Evolutionary conservation across 2,329 filamentous ascomycete genomes (phyloP), one percentile per base, ranked within the genome.

Genomic region (Arthroderma uncinatum): DNA sequence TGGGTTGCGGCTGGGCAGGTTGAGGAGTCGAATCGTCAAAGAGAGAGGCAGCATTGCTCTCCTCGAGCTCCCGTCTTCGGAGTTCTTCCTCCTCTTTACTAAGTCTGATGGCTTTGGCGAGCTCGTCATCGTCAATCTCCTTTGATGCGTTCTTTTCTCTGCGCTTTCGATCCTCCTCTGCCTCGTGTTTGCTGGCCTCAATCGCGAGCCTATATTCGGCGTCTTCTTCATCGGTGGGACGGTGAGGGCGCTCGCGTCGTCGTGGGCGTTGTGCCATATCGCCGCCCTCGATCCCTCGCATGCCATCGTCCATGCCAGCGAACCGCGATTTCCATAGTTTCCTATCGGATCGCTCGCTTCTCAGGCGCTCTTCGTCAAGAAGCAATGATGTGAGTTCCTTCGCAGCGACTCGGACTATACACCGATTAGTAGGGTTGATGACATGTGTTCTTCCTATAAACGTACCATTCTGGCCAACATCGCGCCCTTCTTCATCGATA

Each of bases 311-410:
- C 44, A 97, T 84, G 19, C 93, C 93, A 33, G 85, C 90, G 36
- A 98, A 93, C 59, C 93, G 87, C 55, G 91, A 95, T 74, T 98
- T 98, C 93, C 93, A 98, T 1, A 87, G 83, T 70, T 90, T 95
- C 57, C 93, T 83, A 71, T 97, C 93, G 66, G 83, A 89, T 67
- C 93, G 85, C 76, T 98, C 93, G 61, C 84, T 85, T 64, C 91
- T 86, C 66, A 98, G 75, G 67, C 93, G 83, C 66, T 97, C 93
- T 72, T 98, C 93, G 70, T 98, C 93, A 67, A 94, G 76, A 64
- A 98, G 87, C 59, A 98, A 78, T 14, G 90, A 83, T 0, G 92
- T 97, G 61, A 98, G 80, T 73, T 98, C 93, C 74, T 96, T 98
- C 39, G 93, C 93, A 36, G 93, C 92, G 62, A 95, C 86, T 61